A percentile compares a stretch with the other conserved stretches of the same genome.
Conservation (phyloP, 345 rosid genomes). For the Noccaea bulbosa region DNA sequence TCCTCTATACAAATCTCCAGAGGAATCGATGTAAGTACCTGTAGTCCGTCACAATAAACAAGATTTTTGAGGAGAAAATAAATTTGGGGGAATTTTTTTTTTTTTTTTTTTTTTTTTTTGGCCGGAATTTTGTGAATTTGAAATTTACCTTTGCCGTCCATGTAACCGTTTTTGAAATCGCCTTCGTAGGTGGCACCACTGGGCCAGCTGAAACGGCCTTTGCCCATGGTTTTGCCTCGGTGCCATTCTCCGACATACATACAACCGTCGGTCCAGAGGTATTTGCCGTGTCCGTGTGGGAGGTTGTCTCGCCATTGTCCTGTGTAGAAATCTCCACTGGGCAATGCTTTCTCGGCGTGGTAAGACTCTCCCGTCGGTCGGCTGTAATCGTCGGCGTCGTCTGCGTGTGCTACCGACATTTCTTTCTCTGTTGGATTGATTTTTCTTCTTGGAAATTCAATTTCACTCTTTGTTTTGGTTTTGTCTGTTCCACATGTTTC, state of each 20-base stretch:
- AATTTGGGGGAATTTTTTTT: too few relatives aligned
- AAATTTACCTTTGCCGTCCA: slow-evolving; percentile 79
- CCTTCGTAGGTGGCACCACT: slow-evolving; percentile 96
- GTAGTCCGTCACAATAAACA: too few relatives aligned
- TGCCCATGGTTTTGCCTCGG: slow-evolving; percentile 72
- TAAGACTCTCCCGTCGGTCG: slow-evolving; percentile 47
- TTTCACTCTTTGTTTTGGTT: slow-evolving; percentile 49
- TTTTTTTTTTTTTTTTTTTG: too few relatives aligned
- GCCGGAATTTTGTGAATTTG: too few relatives aligned
- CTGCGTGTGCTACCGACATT: slow-evolving; percentile 92
- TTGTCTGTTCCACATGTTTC: slow-evolving; percentile 37
- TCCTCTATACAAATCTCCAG: slow-evolving; percentile 76
- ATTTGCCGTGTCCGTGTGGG: slow-evolving; percentile 88
- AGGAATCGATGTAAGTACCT: slow-evolving; percentile 67
- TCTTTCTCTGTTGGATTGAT: slow-evolving; percentile 26
- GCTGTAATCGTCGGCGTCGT: slow-evolving; percentile 73
- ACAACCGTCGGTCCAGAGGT: slow-evolving; percentile 91
- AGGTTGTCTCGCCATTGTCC: slow-evolving; percentile 71
- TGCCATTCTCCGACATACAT: slow-evolving; percentile 94
- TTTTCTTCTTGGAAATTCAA: slow-evolving; percentile 46
- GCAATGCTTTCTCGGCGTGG: slow-evolving; percentile 60
- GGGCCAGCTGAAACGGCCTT: slow-evolving; percentile 91
- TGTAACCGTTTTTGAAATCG: slow-evolving; percentile 80
- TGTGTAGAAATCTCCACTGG: slow-evolving; percentile 84
- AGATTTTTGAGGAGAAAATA: not conserved